phyloP scores from a whole-genome alignment of 1,284 basidiomycete genomes.

The Kwoniella shivajii region DNA sequence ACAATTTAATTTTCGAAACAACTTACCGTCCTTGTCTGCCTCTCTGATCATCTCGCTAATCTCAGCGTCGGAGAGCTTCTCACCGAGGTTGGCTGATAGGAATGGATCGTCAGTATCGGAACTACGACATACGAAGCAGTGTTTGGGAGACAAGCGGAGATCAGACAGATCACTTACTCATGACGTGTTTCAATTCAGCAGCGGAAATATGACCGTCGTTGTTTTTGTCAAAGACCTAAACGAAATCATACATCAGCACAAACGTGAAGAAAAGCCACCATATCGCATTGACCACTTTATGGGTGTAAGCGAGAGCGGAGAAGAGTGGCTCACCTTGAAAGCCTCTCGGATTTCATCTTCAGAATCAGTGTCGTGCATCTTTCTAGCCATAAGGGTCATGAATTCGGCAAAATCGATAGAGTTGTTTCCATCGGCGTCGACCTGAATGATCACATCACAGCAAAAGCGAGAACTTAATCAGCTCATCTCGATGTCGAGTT shows the following conservation, averaged over 20 bases:
- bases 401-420: constrained; percentile 96
- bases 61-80: constrained; percentile 89
- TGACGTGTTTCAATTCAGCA: constrained; percentile 81
- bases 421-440: constrained; percentile 68
- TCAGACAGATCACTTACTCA: constrained; percentile 66
- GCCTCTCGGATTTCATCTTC: constrained; percentile 69
- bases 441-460: constrained; percentile 33
- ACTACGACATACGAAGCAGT: background rate
- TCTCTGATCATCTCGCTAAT: constrained; percentile 99
- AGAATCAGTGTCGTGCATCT: constrained; percentile 89
- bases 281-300: too few species aligned
- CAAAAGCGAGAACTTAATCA: background rate
- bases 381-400: constrained; percentile 93
- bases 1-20: background rate
- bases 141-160: too few species aligned
- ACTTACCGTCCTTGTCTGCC: constrained; percentile 81
- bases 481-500: background rate
- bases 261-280: too few species aligned
- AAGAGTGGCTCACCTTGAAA: constrained; percentile 58
- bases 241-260: background rate
- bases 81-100: constrained; percentile 63
- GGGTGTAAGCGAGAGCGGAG: too few species aligned
- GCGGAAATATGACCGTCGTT: constrained; percentile 65
- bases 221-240: constrained; percentile 65
- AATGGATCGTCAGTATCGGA: background rate